These are phyloP conservation scores for Kernera saxatilis DNA, from an alignment of 345 rosid species.

Conservation along the genomic window DNA sequence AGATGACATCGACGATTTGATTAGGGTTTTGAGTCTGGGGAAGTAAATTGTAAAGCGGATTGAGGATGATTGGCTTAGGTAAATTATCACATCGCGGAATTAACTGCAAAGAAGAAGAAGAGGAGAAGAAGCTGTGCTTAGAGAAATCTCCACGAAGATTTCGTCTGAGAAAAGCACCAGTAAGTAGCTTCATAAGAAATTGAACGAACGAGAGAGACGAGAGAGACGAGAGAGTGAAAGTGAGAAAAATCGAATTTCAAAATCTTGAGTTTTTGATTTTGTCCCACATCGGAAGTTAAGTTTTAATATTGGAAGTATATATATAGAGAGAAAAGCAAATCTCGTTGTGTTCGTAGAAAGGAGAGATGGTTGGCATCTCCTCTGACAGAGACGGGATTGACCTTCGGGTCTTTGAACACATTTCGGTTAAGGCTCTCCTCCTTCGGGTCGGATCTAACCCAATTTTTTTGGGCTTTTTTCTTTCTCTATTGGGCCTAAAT, in stretches of 20 bases:
- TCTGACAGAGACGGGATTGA: slow-evolving; percentile 51
- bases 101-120: slow-evolving; percentile 38
- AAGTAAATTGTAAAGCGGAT: slow-evolving; percentile 53
- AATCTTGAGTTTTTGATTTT: too few relatives aligned
- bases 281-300: background rate
- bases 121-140: slow-evolving; percentile 5
- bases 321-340: too few relatives aligned
- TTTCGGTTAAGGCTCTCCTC: slow-evolving; percentile 36
- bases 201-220: background rate
- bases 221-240: background rate
- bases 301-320: too few relatives aligned
- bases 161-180: background rate
- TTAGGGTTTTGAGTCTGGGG: slow-evolving; percentile 60
- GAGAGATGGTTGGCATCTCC: slow-evolving; percentile 80
- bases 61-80: slow-evolving; percentile 26
- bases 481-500: background rate
- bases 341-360: slow-evolving; percentile 34
- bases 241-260: background rate
- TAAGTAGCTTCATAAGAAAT: slow-evolving; percentile 22
- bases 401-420: slow-evolving; percentile 25
- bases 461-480: slow-evolving; percentile 7
- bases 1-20: slow-evolving; percentile 50
- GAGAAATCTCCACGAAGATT: background rate
- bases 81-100: background rate
- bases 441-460: slow-evolving; percentile 31